Conservation (phyloP, 176 grass and related monocot species). For the Musa itinerans region DNA sequence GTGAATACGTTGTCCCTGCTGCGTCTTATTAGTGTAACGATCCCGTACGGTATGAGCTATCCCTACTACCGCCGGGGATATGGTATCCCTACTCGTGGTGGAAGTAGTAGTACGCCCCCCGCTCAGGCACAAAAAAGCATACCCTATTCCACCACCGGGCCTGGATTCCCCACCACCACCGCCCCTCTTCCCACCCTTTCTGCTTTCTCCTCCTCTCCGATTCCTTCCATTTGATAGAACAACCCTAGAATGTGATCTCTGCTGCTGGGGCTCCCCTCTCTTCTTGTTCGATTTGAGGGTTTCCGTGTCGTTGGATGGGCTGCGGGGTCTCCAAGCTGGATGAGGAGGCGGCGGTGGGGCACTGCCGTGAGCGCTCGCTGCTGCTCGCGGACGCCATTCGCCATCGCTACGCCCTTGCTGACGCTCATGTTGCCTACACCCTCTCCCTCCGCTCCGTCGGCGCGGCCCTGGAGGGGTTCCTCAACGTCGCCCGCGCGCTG, state of each 20-base stretch:
- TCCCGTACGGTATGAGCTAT: too few relatives aligned
- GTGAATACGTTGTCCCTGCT: too few relatives aligned
- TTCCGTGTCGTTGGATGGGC: conserved; percentile 38
- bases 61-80: too few relatives aligned
- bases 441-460: conserved; percentile 47
- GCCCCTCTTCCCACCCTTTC: background rate
- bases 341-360: conserved; percentile 59
- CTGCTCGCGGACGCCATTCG: conserved; percentile 57
- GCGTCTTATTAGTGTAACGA: too few relatives aligned
- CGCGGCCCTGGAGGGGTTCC: conserved; percentile 42
- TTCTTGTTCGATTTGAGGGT: background rate
- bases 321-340: conserved; percentile 73
- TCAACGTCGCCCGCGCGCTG: conserved; percentile 34
- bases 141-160: background rate
- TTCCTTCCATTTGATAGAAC: background rate
- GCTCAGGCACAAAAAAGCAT: background rate
- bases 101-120: background rate
- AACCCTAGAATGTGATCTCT: background rate
- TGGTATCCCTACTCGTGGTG: too few relatives aligned
- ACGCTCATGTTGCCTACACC: conserved; percentile 72
- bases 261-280: background rate
- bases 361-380: conserved; percentile 48
- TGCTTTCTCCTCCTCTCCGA: background rate
- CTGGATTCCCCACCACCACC: too few relatives aligned
- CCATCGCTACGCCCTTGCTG: conserved; percentile 70